Evolutionary conservation across 2,329 filamentous ascomycete species (phyloP).

Genomic region (Immersiporthe knoxdaviesiana): DNA sequence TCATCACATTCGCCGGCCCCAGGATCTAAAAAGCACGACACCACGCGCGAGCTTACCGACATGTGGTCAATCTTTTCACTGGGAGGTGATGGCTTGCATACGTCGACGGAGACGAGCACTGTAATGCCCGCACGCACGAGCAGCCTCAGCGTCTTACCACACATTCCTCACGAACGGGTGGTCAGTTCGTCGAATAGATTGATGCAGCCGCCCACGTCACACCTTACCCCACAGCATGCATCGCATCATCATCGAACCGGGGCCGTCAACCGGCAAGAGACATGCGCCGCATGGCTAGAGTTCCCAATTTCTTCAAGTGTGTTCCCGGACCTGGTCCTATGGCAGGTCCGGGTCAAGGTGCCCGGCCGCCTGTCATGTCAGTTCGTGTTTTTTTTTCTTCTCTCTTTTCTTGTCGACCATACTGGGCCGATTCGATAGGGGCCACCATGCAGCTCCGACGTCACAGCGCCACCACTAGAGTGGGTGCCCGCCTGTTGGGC

Average conservation of each 20-base stretch:
- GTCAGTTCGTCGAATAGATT: neutral
- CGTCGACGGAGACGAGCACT: neutral
- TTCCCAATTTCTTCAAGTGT: neutral
- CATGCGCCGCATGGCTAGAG: neutral
- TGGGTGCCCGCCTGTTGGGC: neutral
- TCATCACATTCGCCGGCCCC: neutral
- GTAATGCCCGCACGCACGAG: neutral
- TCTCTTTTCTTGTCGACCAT: neutral
- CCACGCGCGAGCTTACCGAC: neutral
- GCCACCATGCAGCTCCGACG: neutral
- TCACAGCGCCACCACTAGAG: neutral
- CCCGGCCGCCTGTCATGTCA: neutral
- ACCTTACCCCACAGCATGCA: neutral
- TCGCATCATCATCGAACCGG: neutral
- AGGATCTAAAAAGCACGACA: neutral
- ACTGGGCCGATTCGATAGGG: conserved; percentile 4
- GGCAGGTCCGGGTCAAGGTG: neutral
- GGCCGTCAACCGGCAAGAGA: neutral
- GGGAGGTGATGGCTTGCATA: neutral
- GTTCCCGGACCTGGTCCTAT: neutral
- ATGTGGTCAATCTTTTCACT: neutral
- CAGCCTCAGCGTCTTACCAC: neutral
- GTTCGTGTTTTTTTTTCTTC: no score
- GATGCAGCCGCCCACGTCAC: neutral
- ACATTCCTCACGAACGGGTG: neutral